Conservation (phyloP, 768 basidiomycete species). For the Trametes gibbosa region DNA sequence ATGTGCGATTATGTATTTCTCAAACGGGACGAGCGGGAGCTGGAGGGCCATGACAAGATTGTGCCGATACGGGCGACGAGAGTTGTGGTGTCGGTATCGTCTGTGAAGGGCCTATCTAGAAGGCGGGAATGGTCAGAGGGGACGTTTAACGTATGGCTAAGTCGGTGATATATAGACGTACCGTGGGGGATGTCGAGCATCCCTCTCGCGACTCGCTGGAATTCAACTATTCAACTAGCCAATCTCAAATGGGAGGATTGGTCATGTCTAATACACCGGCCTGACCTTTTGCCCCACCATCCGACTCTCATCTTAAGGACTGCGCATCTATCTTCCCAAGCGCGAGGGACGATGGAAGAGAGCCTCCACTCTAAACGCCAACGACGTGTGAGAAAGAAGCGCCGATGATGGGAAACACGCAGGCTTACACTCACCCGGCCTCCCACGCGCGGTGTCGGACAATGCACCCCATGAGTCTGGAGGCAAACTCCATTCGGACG, state of each 20-base stretch:
- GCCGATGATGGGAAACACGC: constrained; percentile 6
- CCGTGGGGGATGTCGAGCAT: not conserved
- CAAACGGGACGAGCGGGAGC: constrained; percentile 40
- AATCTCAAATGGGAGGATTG: constrained; percentile 11
- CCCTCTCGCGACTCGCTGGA: not conserved
- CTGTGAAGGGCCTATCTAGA: not conserved
- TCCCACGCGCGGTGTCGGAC: not conserved
- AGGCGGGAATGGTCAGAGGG: not conserved
- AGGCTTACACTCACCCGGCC: not conserved
- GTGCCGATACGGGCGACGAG: not conserved
- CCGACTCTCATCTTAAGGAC: constrained; percentile 6
- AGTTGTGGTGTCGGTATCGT: not conserved
- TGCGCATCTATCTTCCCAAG: constrained; percentile 1
- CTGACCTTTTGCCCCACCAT: not conserved
- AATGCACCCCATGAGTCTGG: too few relatives aligned
- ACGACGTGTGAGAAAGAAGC: constrained; percentile 13
- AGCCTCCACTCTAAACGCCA: not conserved
- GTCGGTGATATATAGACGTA: not conserved
- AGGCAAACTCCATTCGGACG: too few relatives aligned
- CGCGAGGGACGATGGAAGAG: not conserved
- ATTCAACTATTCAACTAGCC: constrained; percentile 13
- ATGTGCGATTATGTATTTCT: constrained; percentile 49
- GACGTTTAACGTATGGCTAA: not conserved
- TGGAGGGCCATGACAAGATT: not conserved
- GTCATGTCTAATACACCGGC: constrained; percentile 1